Evolutionary conservation across 805 yeast species (phyloP), one percentile per base, ranked within the genome.

Genomic region (Zygosaccharomyces pseudorouxii): DNA sequence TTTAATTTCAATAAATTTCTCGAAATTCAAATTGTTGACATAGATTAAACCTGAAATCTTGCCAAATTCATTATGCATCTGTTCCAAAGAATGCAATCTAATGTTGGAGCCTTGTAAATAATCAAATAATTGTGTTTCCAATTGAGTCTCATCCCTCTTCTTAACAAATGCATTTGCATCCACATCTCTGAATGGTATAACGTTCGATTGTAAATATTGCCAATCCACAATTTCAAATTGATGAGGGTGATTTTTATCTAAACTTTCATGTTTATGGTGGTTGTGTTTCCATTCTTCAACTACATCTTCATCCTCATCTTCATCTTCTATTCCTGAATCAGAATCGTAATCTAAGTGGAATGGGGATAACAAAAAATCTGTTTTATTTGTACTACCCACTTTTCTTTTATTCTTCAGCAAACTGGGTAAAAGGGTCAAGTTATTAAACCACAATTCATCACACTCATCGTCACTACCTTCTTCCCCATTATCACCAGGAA

Each of bases 21-120:
- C 70, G 49, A 60, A 67, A 48, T 57, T 59, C 43, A 67, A 48
- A 51, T 67, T 67, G 29, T 60, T 58, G 23, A 63, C 70, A 33
- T 58, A 54, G 14, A 67, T 50, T 40, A 53, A 50, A 14, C 70
- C 69, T 19, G 42, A 45, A 9, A 67, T 28, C 42, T 57, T 58
- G 35, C 57, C 57, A 23, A 49, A 36, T 12, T 43, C 48, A 5
- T 35, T 41, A n/a, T 53, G 37, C 10, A 51, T 39, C 33, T 54
- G 52, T 36, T 46, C 52, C 42, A 54, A 45, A 10, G 58, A 44
- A 47, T 58, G 55, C 33, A 63, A 52, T 41, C 59, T 58, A 18
- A 62, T 56, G 25, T 63, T 59, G 39, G 57, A 54, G 16, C 58
- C 60, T 20, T 56, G 56, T 29, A 60, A 50, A 38, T 55, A 60